Evolutionary conservation across 176 grass and related monocot species (phyloP), one percentile per base, ranked within the genome.

Genomic region (Oryza glaberrima): DNA sequence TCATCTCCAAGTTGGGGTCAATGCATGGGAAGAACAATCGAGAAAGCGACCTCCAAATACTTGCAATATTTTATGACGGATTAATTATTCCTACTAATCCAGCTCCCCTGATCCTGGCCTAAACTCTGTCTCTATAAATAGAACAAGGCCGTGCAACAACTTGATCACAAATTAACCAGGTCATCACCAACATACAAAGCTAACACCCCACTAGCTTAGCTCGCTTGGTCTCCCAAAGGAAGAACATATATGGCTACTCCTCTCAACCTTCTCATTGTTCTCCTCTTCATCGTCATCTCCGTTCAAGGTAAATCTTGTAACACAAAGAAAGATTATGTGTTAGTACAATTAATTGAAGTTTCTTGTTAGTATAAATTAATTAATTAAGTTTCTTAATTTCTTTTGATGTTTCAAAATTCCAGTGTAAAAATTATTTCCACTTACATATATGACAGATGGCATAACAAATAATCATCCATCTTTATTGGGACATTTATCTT

Each of bases 31-130:
- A 67, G 40, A 41, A 41, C 40, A 86, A n/a, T 3, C 1, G 9
- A 28, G 10, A 79, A 72, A 35, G 75, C 7, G 49, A 25, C 52
- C 49, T 46, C 54, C 25, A 14, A 73, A 73, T 51, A 56, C 17
- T 1, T n/a, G 20, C n/a, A 22, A 23, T 23, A 58, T 10, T 25
- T 9, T 4, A 49, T 17, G 8, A 72, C 12, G 7, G 49, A 77
- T 85, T 85, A 77, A 77, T 85, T 85, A 77, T 78, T 85, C 82
- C 15, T 70, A 20, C 47, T 6, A 1, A 70, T 41, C 16, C 5
- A 7, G 5, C 67, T 47, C 17, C n/a, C n/a, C 11, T 12, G 2
- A 13, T 19, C 30, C 1, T 23, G 26, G 17, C 52, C 52, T 56
- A 56, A 56, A 17, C 28, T 0, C 3, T 25, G 26, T 77, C 47